Percentiles rank a stretch among this genome's conserved stretches.
Evolutionary conservation across 495 filamentous ascomycete species (phyloP).

Genomic region (Xylaria castorea): DNA sequence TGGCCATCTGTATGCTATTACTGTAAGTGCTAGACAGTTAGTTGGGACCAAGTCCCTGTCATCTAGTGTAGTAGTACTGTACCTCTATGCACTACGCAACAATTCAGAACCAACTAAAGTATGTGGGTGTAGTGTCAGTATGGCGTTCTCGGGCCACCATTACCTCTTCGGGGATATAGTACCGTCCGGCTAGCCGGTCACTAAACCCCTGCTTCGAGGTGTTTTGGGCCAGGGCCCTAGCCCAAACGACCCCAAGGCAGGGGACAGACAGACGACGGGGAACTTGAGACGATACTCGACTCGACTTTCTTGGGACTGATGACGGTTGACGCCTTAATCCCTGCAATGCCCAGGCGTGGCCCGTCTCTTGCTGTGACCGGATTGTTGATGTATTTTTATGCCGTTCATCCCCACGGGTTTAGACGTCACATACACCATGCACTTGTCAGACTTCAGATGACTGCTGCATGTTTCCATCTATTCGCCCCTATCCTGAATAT

Average conservation of each 20-base stretch:
- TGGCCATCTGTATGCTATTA: neutral
- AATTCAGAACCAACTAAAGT: conserved; percentile 23
- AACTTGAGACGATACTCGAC: conserved; percentile 58
- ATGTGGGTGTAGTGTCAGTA: conserved; percentile 34
- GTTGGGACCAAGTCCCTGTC: conserved; percentile 13
- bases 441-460: conserved; percentile 37
- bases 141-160: conserved; percentile 40
- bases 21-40: neutral
- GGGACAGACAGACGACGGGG: conserved; percentile 13
- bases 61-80: conserved; percentile 30
- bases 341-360: conserved; percentile 41
- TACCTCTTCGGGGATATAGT: conserved; percentile 40
- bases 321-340: conserved; percentile 41
- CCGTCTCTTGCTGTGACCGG: conserved; percentile 56
- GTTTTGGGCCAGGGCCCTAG: conserved; percentile 41
- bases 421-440: conserved; percentile 32
- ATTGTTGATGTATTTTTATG: conserved; percentile 57
- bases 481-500: conserved; percentile 36
- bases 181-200: conserved; percentile 42
- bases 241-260: conserved; percentile 31
- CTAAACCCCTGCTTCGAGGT: conserved; percentile 44
- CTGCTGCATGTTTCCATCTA: conserved; percentile 33
- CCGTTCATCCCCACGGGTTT: conserved; percentile 47
- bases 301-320: conserved; percentile 43
- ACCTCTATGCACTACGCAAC: conserved; percentile 9